Evolutionary conservation across 2,329 filamentous ascomycete genomes (phyloP).

Genomic region (Aspergillus calidoustus): DNA sequence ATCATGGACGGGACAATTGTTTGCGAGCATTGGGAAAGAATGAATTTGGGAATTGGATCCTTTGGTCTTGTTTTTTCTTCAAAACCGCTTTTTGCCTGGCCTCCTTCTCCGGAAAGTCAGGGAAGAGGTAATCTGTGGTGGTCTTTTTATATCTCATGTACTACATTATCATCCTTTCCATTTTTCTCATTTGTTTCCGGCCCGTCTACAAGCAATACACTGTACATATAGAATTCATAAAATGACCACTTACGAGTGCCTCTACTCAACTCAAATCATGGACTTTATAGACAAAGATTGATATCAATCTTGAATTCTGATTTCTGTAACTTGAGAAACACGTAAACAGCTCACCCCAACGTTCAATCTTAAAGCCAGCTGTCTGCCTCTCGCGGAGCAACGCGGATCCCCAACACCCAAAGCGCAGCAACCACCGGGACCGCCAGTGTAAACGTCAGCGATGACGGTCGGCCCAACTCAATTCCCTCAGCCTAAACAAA

Average conservation of each 20-base stretch:
- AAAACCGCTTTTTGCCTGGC: background rate
- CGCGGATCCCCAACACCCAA: background rate
- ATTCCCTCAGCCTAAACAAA: background rate
- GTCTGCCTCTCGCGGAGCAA: background rate
- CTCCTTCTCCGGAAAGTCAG: constrained; percentile 4
- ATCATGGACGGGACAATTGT: background rate
- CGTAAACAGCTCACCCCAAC: background rate
- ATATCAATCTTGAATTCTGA: background rate
- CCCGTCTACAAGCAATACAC: constrained; percentile 33
- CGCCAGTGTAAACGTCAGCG: constrained; percentile 19
- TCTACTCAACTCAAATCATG: constrained; percentile 5
- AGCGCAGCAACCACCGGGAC: background rate
- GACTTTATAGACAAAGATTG: background rate
- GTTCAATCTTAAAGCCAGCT: background rate
- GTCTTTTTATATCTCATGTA: constrained; percentile 38
- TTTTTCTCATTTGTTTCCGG: constrained; percentile 21
- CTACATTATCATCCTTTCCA: constrained; percentile 28
- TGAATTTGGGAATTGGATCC: constrained; percentile 6
- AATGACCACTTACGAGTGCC: constrained; percentile 31
- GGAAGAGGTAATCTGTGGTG: constrained; percentile 31
- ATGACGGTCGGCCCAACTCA: constrained; percentile 5
- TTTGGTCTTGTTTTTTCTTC: constrained; percentile 10
- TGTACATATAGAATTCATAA: constrained; percentile 38
- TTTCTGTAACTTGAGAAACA: background rate
- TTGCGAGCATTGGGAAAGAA: constrained; percentile 5